Percentiles rank a stretch among this genome's conserved stretches.
Evolutionary conservation across 805 yeast genomes (phyloP).

Genomic region (Cyberlindnera maritima): DNA sequence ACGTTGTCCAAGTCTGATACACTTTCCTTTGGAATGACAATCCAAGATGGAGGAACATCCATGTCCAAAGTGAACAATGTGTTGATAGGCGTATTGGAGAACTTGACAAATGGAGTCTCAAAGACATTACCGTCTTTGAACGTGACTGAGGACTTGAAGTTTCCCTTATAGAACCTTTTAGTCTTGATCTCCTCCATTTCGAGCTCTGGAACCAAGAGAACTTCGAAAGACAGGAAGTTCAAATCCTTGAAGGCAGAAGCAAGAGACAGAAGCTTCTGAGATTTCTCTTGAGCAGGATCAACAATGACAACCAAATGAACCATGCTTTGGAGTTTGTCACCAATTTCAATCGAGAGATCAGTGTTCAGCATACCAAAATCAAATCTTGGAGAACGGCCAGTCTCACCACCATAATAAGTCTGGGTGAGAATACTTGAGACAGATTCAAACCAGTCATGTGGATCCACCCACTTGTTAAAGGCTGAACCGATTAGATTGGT

Average conservation of each 20-base stretch:
- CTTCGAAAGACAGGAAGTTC: conserved; percentile 48
- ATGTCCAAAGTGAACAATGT: conserved; percentile 53
- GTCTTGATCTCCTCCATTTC: conserved; percentile 43
- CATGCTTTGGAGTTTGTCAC: conserved; percentile 29
- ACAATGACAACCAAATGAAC: conserved; percentile 58
- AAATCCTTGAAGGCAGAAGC: conserved; percentile 40
- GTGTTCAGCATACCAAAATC: conserved; percentile 37
- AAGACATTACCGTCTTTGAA: conserved; percentile 29
- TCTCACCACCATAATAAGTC: conserved; percentile 39
- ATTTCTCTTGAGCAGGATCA: conserved; percentile 69
- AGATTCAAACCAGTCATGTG: conserved; percentile 46
- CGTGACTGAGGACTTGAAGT: conserved; percentile 34
- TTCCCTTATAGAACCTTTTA: conserved; percentile 57
- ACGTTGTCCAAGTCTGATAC: conserved; percentile 65
- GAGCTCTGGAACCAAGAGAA: conserved; percentile 58
- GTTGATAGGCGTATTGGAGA: conserved; percentile 49
- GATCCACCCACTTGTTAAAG: conserved; percentile 14
- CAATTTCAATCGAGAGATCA: conserved; percentile 24
- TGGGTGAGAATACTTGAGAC: conserved; percentile 42
- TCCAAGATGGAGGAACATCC: conserved; percentile 67
- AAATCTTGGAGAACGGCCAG: conserved; percentile 43
- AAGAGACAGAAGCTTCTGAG: conserved; percentile 61
- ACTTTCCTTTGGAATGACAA: conserved; percentile 50
- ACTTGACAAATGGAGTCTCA: conserved; percentile 31
- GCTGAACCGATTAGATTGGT: conserved; percentile 22